Conservation (phyloP, 2,329 filamentous ascomycete species). For the Atkinsonella texensis region DNA sequence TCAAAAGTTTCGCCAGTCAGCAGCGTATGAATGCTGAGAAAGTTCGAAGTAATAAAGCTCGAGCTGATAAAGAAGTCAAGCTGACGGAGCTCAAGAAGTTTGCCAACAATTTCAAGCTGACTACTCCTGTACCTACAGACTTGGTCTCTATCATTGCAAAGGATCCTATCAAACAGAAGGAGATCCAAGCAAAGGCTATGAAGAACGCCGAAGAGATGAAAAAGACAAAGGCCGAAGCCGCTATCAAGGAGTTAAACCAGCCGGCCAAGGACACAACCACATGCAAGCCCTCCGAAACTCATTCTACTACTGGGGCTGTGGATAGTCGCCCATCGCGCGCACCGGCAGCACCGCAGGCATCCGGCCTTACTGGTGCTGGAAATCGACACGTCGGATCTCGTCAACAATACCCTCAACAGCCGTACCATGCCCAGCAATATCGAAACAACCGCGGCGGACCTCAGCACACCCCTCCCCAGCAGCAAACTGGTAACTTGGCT, state of each 20-base stretch:
- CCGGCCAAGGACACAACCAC: constrained; percentile 30
- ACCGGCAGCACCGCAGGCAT: constrained; percentile 21
- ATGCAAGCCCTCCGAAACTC: constrained; percentile 24
- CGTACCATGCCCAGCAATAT: constrained; percentile 34
- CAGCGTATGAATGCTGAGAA: constrained; percentile 46
- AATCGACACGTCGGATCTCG: constrained; percentile 37
- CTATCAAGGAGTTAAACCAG: constrained; percentile 29
- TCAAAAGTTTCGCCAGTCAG: constrained; percentile 50
- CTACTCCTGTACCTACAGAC: constrained; percentile 83
- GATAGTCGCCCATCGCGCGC: constrained; percentile 22
- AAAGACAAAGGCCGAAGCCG: constrained; percentile 39
- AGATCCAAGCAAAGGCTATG: constrained; percentile 81
- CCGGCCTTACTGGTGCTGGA: constrained; percentile 11
- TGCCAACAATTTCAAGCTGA: constrained; percentile 84
- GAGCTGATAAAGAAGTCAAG: constrained; percentile 78
- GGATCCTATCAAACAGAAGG: constrained; percentile 85
- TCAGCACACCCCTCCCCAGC: constrained; percentile 28
- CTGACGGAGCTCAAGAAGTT: constrained; percentile 93
- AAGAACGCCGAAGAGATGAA: constrained; percentile 56
- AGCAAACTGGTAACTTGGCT: constrained; percentile 33
- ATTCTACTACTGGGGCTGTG: constrained; percentile 9
- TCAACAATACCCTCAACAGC: constrained; percentile 34
- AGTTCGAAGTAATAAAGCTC: constrained; percentile 43
- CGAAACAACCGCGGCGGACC: constrained; percentile 34
- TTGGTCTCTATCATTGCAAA: constrained; percentile 92